Base-by-base conservation (phyloP, 2,329 filamentous ascomycete species). In the Colletotrichum spinosum region DNA sequence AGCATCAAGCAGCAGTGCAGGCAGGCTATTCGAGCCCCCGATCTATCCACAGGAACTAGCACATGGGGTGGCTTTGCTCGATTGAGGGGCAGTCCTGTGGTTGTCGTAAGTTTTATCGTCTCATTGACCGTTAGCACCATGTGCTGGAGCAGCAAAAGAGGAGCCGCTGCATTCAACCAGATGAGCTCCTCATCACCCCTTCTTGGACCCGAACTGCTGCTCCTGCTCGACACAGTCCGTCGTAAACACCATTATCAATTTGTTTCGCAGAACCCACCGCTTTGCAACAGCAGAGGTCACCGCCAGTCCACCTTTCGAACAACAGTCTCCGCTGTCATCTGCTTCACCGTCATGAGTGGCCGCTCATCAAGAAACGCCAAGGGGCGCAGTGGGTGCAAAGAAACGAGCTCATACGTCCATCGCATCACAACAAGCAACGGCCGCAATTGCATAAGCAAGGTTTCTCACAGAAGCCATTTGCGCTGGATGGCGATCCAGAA, bases 41-140 rank as follows among this genome's bases (percentile, higher is more conserved):
- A 37, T 46, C 33, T 4, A 45, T n/a, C 39, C 13, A 35, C 25
- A 55, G 45, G n/a, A 25, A 35, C 8, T 34, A 41, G 60, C 60
- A 41, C 49, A 52, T 54, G 55, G 25, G 45, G 44, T 35, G 48
- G 41, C 25, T 38, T 12, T 44, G 5, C 6, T 13, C 38, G 15
- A 15, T 41, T 49, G 33, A 48, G 33, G 8, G 25, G 37, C 25
- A 11, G 8, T 38, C 37, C 44, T 54, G 37, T 44, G 33, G 46
- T 37, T 17, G 50, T 60, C 56, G 56, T 65, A 46, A 54, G 61
- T 60, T 60, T 60, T 17, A 33, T 62, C 45, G 45, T 52, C 53
- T 53, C 39, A 57, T 48, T 10, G 37, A 11, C 44, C 13, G n/a
- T 41, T 11, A 38, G 12, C 6, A 17, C 25, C 25, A 25, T 25